Conservation (phyloP, 352 stramenopile genomes). For the Phytophthora aleatoria region DNA sequence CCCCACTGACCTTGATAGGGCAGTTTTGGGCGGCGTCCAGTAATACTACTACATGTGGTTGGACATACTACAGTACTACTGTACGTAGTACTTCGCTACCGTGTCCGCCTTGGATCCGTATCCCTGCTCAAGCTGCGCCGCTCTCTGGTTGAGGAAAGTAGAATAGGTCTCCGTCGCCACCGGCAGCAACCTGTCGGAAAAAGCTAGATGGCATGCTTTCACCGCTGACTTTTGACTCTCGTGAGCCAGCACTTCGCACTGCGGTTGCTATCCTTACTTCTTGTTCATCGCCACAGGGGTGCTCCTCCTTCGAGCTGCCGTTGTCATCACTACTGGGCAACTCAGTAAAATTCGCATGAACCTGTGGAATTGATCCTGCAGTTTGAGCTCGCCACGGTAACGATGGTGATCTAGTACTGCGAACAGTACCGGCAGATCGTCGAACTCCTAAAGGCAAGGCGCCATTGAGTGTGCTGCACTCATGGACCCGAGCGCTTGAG, state of each 20-base stretch:
- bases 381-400: constrained; percentile 38
- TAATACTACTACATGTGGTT: too few species aligned
- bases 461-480: constrained; percentile 10
- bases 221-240: constrained; percentile 1
- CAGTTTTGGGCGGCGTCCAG: too few species aligned
- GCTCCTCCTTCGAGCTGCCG: constrained; percentile 2
- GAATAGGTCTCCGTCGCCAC: constrained; percentile 27
- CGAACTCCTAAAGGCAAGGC: constrained; percentile 8
- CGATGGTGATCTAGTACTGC: constrained; percentile 18
- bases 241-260: not conserved
- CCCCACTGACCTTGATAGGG: too few species aligned
- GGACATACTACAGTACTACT: too few species aligned
- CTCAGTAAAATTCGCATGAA: not conserved
- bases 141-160: constrained; percentile 22
- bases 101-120: too few species aligned
- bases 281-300: constrained; percentile 1
- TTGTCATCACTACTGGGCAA: constrained; percentile 10
- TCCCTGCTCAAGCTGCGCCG: not conserved
- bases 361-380: constrained; percentile 23
- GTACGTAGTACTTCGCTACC: too few species aligned
- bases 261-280: constrained; percentile 14
- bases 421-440: constrained; percentile 25
- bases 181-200: constrained; percentile 8
- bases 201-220: constrained; percentile 13
- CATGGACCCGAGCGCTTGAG: constrained; percentile 20